phyloP scores from a whole-genome alignment of 164 flowering plant species.

The Stephania yunnanensis region DNA sequence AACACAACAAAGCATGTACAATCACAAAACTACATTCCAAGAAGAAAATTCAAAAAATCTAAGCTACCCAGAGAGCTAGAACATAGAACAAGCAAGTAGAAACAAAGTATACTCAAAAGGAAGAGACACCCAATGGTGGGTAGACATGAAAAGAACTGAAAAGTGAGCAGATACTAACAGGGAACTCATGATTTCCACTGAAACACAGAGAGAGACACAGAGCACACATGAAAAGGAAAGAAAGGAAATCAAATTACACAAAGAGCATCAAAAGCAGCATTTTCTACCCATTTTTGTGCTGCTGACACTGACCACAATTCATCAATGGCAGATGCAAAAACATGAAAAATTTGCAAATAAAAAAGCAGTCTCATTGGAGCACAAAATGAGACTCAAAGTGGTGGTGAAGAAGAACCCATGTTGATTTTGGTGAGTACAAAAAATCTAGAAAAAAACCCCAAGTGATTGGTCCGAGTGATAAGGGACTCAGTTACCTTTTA shows the following conservation, averaged over 20 bases:
- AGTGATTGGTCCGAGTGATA: too few relatives aligned
- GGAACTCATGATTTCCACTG: background rate
- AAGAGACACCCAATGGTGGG: background rate
- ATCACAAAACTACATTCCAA: slow-evolving; percentile 2
- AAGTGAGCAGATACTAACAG: background rate
- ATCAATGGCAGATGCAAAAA: background rate
- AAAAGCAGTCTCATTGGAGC: background rate
- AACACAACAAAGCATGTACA: slow-evolving; percentile 5
- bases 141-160: background rate
- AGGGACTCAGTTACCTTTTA: too few relatives aligned
- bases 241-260: background rate
- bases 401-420: background rate
- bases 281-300: background rate
- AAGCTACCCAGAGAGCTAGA: slow-evolving; percentile 19
- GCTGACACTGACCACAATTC: background rate
- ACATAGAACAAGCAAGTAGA: slow-evolving; percentile 9
- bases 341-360: background rate
- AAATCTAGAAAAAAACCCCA: too few relatives aligned
- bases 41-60: slow-evolving; percentile 9
- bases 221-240: background rate
- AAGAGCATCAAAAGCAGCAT: background rate
- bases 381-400: background rate
- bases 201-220: background rate
- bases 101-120: background rate
- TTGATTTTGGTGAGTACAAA: too few relatives aligned